These are phyloP conservation scores for Paecilomyces niveus DNA, from an alignment of 2,329 filamentous ascomycete species.

Conservation along the genomic window DNA sequence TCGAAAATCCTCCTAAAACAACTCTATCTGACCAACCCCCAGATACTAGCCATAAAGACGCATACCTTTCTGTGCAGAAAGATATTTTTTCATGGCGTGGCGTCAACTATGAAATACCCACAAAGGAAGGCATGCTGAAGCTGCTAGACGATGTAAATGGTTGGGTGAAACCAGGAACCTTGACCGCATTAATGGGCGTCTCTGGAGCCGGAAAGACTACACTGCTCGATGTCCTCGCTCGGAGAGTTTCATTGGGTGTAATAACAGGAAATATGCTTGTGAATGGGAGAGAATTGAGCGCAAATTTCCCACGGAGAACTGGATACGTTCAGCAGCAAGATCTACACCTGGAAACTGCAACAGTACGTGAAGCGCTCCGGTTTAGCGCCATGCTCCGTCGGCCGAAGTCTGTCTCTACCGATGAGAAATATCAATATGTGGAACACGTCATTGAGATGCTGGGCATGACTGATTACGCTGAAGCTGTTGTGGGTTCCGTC, in stretches of 20 bases:
- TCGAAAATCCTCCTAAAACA: neutral
- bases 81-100: conserved; percentile 82
- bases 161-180: conserved; percentile 89
- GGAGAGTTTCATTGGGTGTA: conserved; percentile 83
- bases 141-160: conserved; percentile 83
- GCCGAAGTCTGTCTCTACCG: conserved; percentile 60
- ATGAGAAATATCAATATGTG: conserved; percentile 80
- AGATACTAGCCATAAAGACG: conserved; percentile 4
- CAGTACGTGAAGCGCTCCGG: conserved; percentile 78
- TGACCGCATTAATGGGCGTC: conserved; percentile 74
- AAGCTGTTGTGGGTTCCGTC: conserved; percentile 82
- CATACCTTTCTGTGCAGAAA: conserved; percentile 57
- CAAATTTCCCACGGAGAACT: conserved; percentile 83
- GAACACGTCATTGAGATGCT: conserved; percentile 85
- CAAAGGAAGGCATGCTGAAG: conserved; percentile 67
- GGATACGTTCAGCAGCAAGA: conserved; percentile 93
- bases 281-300: conserved; percentile 65
- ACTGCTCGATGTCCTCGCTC: conserved; percentile 76
- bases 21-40: conserved; percentile 24
- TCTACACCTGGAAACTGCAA: conserved; percentile 75
- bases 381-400: conserved; percentile 85
- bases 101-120: conserved; percentile 74
- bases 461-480: conserved; percentile 84
- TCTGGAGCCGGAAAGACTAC: conserved; percentile 91
- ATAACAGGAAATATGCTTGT: conserved; percentile 84